Percentiles rank a stretch among this genome's conserved stretches.
phyloP scores from a whole-genome alignment of 257 asterid species.

The Striga asiatica region DNA sequence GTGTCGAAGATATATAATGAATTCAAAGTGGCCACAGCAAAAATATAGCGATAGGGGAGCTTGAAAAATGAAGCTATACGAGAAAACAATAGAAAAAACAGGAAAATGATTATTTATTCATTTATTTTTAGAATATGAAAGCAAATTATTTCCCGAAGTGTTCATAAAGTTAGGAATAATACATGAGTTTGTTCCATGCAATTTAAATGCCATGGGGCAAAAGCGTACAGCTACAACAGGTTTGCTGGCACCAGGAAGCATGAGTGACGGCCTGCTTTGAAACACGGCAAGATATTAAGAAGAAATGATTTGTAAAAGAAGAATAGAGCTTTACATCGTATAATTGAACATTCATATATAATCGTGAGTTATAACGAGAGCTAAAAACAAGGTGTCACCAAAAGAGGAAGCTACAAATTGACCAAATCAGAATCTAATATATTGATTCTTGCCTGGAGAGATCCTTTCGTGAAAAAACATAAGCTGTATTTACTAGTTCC shows the following conservation, averaged over 20 bases:
- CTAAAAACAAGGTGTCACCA: background rate
- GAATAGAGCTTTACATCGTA: background rate
- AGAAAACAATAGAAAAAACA: slow-evolving; percentile 16
- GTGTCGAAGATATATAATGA: slow-evolving; percentile 85
- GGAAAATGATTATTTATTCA: background rate
- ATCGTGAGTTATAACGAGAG: background rate
- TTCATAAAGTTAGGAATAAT: slow-evolving; percentile 15
- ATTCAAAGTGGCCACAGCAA: slow-evolving; percentile 91
- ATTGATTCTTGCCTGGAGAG: slow-evolving; percentile 68
- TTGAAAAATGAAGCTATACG: slow-evolving; percentile 60
- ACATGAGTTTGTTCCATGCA: slow-evolving; percentile 64
- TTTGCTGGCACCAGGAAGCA: slow-evolving; percentile 97
- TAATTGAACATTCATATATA: background rate
- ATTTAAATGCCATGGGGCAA: slow-evolving; percentile 59
- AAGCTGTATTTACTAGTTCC: slow-evolving; percentile 72
- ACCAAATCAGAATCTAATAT: slow-evolving; percentile 7
- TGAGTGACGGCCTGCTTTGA: slow-evolving; percentile 75
- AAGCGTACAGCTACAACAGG: slow-evolving; percentile 94
- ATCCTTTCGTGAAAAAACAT: slow-evolving; percentile 77
- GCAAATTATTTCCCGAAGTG: too few relatives aligned
- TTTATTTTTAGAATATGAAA: too few relatives aligned
- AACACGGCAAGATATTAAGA: slow-evolving; percentile 12
- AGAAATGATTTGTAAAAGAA: background rate
- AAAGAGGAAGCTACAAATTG: background rate
- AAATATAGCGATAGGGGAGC: slow-evolving; percentile 85